Conservation (phyloP, 106 monocot genomes). For the Acanthochlamys bracteata region DNA sequence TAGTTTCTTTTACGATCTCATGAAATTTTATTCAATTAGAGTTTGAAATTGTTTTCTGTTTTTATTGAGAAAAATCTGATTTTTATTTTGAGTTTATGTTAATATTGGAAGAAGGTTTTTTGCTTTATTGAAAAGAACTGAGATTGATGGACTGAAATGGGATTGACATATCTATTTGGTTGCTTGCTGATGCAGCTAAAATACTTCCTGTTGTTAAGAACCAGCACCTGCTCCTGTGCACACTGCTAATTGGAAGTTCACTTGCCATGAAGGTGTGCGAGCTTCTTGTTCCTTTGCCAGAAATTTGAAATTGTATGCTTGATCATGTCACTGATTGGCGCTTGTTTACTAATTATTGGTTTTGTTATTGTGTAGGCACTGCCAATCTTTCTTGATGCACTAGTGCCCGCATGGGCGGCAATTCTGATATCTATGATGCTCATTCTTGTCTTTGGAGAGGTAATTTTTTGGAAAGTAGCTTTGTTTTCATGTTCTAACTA, state of each 20-base stretch:
- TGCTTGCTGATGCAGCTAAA: constrained; percentile 38
- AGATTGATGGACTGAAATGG: background rate
- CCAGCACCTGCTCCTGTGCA: constrained; percentile 93
- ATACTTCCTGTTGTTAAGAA: constrained; percentile 95
- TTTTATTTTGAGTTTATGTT: too few relatives aligned
- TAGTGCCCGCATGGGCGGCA: constrained; percentile 82
- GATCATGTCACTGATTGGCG: too few relatives aligned
- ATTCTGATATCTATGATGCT: constrained; percentile 84
- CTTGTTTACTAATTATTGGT: too few relatives aligned
- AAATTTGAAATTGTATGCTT: too few relatives aligned
- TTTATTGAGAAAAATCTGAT: too few relatives aligned
- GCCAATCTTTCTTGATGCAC: constrained; percentile 91
- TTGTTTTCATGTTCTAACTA: too few relatives aligned
- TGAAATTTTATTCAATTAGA: too few relatives aligned
- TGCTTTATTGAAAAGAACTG: too few relatives aligned
- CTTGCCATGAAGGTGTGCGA: constrained; percentile 88
- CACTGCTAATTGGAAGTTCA: constrained; percentile 91
- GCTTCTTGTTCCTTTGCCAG: background rate
- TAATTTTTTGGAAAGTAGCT: constrained; percentile 1
- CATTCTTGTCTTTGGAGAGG: constrained; percentile 86
- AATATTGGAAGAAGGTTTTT: too few relatives aligned
- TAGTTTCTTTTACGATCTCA: background rate
- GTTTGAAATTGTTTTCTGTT: too few relatives aligned
- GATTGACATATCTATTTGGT: background rate
- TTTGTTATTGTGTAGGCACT: constrained; percentile 49